Conservation (phyloP, 148 eudicot genomes). For the Cornus suecica region DNA sequence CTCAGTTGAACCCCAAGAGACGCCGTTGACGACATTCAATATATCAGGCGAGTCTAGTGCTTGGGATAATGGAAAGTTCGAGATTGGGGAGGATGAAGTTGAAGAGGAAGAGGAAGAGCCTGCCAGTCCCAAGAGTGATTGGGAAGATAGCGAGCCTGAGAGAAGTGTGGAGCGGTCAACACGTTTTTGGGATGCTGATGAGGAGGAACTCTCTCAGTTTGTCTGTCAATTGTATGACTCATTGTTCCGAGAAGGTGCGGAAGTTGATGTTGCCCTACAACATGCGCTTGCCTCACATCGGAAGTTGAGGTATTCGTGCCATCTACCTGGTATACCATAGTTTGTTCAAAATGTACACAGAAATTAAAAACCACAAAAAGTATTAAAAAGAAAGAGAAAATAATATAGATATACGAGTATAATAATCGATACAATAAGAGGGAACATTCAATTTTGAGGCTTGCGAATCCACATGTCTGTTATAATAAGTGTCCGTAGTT, state of each 20-base stretch:
- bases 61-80: constrained; percentile 78
- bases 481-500: background rate
- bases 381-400: background rate
- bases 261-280: constrained; percentile 57
- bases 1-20: constrained; percentile 73
- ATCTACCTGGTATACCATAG: constrained; percentile 61
- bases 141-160: constrained; percentile 93
- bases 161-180: constrained; percentile 44
- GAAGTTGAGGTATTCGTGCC: constrained; percentile 78
- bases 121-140: constrained; percentile 74
- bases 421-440: constrained; percentile 4
- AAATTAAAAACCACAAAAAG: background rate
- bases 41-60: constrained; percentile 61
- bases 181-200: constrained; percentile 75
- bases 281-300: constrained; percentile 61
- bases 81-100: constrained; percentile 80
- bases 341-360: constrained; percentile 8
- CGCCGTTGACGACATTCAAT: constrained; percentile 63
- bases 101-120: constrained; percentile 74
- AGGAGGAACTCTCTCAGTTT: constrained; percentile 77
- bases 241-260: constrained; percentile 61
- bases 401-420: background rate
- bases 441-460: constrained; percentile 2
- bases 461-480: background rate
- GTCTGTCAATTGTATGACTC: constrained; percentile 66